These are phyloP conservation scores for Xylaria intraflava DNA, from an alignment of 495 filamentous ascomycete species.

Conservation along the genomic window DNA sequence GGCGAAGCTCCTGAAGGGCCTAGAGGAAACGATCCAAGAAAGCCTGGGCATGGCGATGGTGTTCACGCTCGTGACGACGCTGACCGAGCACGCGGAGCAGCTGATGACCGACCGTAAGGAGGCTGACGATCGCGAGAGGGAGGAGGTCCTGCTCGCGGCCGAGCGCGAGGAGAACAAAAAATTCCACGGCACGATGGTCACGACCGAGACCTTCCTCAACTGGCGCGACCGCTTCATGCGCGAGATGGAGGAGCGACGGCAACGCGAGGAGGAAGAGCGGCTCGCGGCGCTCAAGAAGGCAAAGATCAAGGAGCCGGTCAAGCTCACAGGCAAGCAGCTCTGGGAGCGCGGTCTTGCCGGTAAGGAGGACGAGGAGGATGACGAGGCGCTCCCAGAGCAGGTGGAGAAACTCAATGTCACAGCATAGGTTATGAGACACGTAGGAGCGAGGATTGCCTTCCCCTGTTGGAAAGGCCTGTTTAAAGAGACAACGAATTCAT, in stretches of 20 bases:
- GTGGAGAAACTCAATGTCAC: slow-evolving; percentile 63
- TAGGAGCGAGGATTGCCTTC: not conserved
- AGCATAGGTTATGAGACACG: slow-evolving; percentile 12
- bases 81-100: slow-evolving; percentile 83
- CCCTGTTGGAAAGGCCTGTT: not conserved
- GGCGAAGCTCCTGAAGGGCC: slow-evolving; percentile 56
- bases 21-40: slow-evolving; percentile 70
- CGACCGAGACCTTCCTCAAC: slow-evolving; percentile 68
- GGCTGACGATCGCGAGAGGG: slow-evolving; percentile 53
- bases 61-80: slow-evolving; percentile 75
- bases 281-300: slow-evolving; percentile 73
- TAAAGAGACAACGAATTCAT: not conserved
- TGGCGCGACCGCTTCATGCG: slow-evolving; percentile 75
- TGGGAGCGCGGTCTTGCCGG: slow-evolving; percentile 79
- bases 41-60: slow-evolving; percentile 98
- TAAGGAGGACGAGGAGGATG: slow-evolving; percentile 68
- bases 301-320: slow-evolving; percentile 52
- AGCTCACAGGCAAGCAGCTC: slow-evolving; percentile 71
- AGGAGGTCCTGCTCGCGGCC: slow-evolving; percentile 57
- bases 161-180: slow-evolving; percentile 94
- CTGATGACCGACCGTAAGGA: slow-evolving; percentile 63
- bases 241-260: slow-evolving; percentile 68
- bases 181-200: slow-evolving; percentile 89
- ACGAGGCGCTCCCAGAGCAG: slow-evolving; percentile 47
- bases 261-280: slow-evolving; percentile 58